A percentile compares a stretch with the other conserved stretches of the same genome.
phyloP scores from a whole-genome alignment of 306 rosid genomes.

The Trifolium dubium region DNA sequence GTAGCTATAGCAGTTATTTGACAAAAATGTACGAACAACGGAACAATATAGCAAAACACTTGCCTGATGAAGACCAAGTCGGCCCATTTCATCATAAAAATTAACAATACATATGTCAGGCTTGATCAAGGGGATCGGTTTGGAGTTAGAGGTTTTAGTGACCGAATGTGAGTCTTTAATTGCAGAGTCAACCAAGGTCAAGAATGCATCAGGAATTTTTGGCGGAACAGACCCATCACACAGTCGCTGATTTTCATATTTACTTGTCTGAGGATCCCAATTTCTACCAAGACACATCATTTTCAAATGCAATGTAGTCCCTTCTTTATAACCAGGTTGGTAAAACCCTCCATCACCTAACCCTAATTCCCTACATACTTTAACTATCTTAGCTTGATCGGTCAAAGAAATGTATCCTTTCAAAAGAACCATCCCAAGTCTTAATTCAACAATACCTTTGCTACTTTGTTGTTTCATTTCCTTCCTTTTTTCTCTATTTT shows the following conservation, averaged over 20 bases:
- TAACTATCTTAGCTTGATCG: constrained; percentile 67
- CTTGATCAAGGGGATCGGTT: constrained; percentile 49
- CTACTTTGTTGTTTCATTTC: constrained; percentile 35
- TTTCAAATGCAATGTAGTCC: constrained; percentile 57
- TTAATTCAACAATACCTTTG: background rate
- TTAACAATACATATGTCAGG: constrained; percentile 78
- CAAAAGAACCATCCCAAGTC: constrained; percentile 68
- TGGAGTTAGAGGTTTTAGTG: background rate
- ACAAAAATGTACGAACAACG: no score
- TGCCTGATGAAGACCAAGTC: constrained; percentile 87
- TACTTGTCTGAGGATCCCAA: constrained; percentile 73
- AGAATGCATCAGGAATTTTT: constrained; percentile 54
- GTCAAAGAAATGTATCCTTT: constrained; percentile 49
- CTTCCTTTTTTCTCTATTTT: constrained; percentile 59
- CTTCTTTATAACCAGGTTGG: constrained; percentile 75
- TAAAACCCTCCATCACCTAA: constrained; percentile 76
- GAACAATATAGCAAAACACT: background rate
- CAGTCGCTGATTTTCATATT: constrained; percentile 53
- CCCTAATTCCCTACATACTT: constrained; percentile 62
- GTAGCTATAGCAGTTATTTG: no score
- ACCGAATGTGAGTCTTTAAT: constrained; percentile 48
- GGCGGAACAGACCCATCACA: constrained; percentile 66
- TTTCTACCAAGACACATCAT: constrained; percentile 95
- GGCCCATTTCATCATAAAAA: constrained; percentile 62
- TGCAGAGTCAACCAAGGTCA: constrained; percentile 47